Conservation (phyloP, 371 early-diverging fungal species). For the Saksenaea vasiformis region DNA sequence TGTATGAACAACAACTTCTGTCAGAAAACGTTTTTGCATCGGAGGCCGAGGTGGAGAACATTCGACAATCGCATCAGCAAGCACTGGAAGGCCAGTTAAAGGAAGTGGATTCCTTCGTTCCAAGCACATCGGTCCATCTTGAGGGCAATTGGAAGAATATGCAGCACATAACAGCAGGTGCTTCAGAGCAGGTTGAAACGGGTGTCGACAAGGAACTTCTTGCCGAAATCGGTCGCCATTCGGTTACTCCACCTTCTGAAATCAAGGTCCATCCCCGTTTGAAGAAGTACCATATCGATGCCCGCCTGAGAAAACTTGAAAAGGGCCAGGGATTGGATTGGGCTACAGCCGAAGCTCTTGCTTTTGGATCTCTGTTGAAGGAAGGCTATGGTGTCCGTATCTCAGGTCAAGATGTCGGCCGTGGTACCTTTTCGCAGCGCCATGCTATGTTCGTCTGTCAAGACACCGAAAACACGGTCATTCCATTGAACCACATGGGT, state of each 20-base stretch:
- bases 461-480: slow-evolving; percentile 69
- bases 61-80: slow-evolving; percentile 58
- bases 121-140: slow-evolving; percentile 54
- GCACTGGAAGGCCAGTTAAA: slow-evolving; percentile 64
- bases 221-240: slow-evolving; percentile 67
- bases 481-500: slow-evolving; percentile 81
- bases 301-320: slow-evolving; percentile 69
- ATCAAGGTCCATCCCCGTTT: slow-evolving; percentile 84
- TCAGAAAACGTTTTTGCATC: slow-evolving; percentile 36
- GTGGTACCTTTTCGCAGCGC: slow-evolving; percentile 97
- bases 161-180: slow-evolving; percentile 42
- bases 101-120: slow-evolving; percentile 47
- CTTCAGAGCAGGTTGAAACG: slow-evolving; percentile 40
- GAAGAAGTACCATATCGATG: slow-evolving; percentile 85
- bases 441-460: slow-evolving; percentile 93
- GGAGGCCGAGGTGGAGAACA: slow-evolving; percentile 46
- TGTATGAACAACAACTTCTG: slow-evolving; percentile 78
- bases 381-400: slow-evolving; percentile 90
- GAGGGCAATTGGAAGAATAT: slow-evolving; percentile 74
- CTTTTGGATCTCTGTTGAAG: slow-evolving; percentile 84
- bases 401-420: slow-evolving; percentile 97
- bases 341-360: slow-evolving; percentile 96
- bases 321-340: slow-evolving; percentile 86
- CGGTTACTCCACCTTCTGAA: slow-evolving; percentile 68
- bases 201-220: slow-evolving; percentile 64